Base-by-base conservation (phyloP, 345 rosid genomes). In the Orychophragmus violaceus region DNA sequence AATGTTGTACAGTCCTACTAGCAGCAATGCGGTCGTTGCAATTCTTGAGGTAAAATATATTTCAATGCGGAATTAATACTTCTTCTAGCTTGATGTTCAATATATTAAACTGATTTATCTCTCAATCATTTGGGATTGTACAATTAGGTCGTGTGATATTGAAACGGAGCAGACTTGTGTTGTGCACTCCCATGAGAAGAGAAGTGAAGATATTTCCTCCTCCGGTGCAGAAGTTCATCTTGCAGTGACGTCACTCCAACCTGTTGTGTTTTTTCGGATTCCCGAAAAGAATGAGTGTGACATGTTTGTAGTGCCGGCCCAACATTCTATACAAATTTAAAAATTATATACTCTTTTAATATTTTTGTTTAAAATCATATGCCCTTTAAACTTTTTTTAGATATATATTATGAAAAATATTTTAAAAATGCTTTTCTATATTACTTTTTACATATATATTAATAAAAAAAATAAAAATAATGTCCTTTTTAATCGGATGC, bases 191-290 rank as follows among this genome's bases (percentile, higher is more conserved):
- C 96, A 97, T 36, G 96, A 94, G 76, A 94, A 84, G 81, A 90
- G 78, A 77, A 80, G 64, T 59, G 99, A 94, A 55, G 87, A 71
- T 32, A 83, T 94, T 74, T 80, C 96, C 28, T 80, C 96, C 28
- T 56, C 81, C 0, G 91, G 88, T 60, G 64, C 91, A 7, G 99
- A 94, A 79, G 96, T 94, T 23, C 97, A 94, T 81, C 86, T 94
- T 29, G 99, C 99, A 19, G 85, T 94, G 82, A 90, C 99, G 22
- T 95, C 96, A 60, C 85, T 94, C 25, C 97, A 83, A 55, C 95
- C 97, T 27, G 93, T 94, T 78, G 99, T 90, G 9, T 94, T 94
- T 78, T n/a, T 94, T 94, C 41, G 97, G 97, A 74, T 94, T 90
- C 74, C 95, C 83, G 23, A 77, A 82, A 64, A 81, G 95, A 79